Evolutionary conservation across 352 stramenopile genomes (phyloP).

Genomic region (Phytopythium kandeliae): DNA sequence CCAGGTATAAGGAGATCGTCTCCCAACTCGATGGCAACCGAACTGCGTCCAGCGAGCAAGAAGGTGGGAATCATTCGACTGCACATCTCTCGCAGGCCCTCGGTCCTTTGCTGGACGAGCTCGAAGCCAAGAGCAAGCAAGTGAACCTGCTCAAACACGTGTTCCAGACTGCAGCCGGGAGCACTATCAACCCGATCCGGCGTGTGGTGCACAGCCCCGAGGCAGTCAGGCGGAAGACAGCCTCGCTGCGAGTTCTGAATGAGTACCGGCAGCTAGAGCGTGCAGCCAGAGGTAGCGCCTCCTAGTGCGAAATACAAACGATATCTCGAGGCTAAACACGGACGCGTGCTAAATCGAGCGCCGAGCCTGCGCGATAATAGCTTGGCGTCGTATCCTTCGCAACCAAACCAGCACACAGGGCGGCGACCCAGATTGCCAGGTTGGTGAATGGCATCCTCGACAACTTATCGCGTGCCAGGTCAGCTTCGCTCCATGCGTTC

Average conservation of each 20-base stretch:
- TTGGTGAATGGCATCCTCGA: not conserved
- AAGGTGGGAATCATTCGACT: conserved; percentile 8
- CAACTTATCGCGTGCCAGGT: not conserved
- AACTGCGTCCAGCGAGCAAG: conserved; percentile 7
- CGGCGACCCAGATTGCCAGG: not conserved
- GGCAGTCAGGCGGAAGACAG: conserved; percentile 53
- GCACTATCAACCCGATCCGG: conserved; percentile 51
- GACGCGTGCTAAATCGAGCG: not conserved
- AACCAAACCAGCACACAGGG: not conserved
- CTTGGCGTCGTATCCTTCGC: not conserved
- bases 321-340: not conserved
- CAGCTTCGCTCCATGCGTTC: not conserved
- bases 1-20: conserved; percentile 33
- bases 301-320: not conserved
- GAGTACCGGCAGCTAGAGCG: conserved; percentile 62
- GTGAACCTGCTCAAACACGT: conserved; percentile 64
- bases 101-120: conserved; percentile 42
- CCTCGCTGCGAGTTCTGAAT: conserved; percentile 56
- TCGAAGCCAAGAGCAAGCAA: conserved; percentile 63
- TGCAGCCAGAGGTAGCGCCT: conserved; percentile 10
- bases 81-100: conserved; percentile 38
- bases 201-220: conserved; percentile 49
- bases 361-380: not conserved
- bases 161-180: conserved; percentile 44
- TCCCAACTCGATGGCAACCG: conserved; percentile 27